A percentile compares a stretch with the other conserved stretches of the same genome.
Evolutionary conservation across 306 rosid genomes (phyloP).

Genomic region (Castanea sativa): DNA sequence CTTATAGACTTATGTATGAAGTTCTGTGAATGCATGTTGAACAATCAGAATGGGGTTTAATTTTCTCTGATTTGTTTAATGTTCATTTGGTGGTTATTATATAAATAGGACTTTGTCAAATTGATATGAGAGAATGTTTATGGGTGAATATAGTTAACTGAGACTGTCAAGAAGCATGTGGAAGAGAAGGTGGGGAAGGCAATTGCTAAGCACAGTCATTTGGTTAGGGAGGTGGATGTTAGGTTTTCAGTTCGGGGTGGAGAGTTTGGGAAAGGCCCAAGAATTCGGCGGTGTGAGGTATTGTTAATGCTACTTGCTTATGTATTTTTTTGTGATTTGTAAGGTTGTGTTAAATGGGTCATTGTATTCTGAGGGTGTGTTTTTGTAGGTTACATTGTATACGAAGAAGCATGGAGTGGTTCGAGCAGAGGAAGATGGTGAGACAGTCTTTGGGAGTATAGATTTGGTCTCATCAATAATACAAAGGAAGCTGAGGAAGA

Average conservation of each 20-base stretch:
- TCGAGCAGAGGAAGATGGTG: slow-evolving; percentile 85
- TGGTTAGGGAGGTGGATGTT: slow-evolving; percentile 89
- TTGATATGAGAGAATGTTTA: neutral
- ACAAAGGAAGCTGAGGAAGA: slow-evolving; percentile 93
- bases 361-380: slow-evolving; percentile 8
- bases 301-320: neutral
- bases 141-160: slow-evolving; percentile 56
- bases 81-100: neutral
- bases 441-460: slow-evolving; percentile 74
- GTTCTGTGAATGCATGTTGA: neutral
- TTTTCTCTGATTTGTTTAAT: neutral
- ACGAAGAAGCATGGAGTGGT: slow-evolving; percentile 87
- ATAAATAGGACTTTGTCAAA: neutral
- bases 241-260: slow-evolving; percentile 87
- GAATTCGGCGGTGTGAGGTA: slow-evolving; percentile 82
- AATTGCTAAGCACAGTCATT: slow-evolving; percentile 73
- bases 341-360: neutral
- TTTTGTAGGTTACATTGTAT: slow-evolving; percentile 68
- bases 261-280: slow-evolving; percentile 84
- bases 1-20: neutral
- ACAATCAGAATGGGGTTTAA: neutral
- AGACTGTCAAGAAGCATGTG: slow-evolving; percentile 70
- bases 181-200: slow-evolving; percentile 92
- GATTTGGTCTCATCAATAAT: slow-evolving; percentile 85
- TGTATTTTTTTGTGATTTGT: slow-evolving; percentile 4